A percentile compares a stretch with the other conserved stretches of the same genome.
Evolutionary conservation across 108 stramenopile genomes (phyloP).

Genomic region (Craspedostauros australis): DNA sequence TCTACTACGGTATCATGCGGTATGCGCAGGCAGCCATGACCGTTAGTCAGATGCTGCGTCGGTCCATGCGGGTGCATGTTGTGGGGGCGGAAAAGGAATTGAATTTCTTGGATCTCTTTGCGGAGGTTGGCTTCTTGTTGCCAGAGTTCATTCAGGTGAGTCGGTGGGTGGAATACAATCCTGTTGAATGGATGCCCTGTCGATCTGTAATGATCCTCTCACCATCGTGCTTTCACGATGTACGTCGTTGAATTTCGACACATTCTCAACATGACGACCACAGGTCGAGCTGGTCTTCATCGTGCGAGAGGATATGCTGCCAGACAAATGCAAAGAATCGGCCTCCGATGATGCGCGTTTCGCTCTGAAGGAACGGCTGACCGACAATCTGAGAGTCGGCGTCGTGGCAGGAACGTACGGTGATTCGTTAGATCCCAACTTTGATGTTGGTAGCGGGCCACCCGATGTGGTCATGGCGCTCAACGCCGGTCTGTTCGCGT

Average conservation of each 20-base stretch:
- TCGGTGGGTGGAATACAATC: background rate
- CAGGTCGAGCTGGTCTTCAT: slow-evolving; percentile 69
- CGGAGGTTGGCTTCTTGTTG: slow-evolving; percentile 60
- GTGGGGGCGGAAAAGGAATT: slow-evolving; percentile 87
- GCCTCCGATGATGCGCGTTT: slow-evolving; percentile 1
- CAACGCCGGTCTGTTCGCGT: slow-evolving; percentile 86
- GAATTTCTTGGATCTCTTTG: slow-evolving; percentile 82
- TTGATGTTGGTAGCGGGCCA: slow-evolving; percentile 72
- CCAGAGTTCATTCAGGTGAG: slow-evolving; percentile 47
- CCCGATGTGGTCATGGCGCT: slow-evolving; percentile 82
- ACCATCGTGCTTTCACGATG: background rate
- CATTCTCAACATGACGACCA: no score
- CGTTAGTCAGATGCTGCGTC: slow-evolving; percentile 70
- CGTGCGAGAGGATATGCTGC: slow-evolving; percentile 80
- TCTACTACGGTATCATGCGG: slow-evolving; percentile 66
- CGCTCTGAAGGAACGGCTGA: slow-evolving; percentile 31
- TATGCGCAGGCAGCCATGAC: slow-evolving; percentile 66
- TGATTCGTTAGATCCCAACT: slow-evolving; percentile 67
- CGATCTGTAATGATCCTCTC: background rate
- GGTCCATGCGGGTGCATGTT: slow-evolving; percentile 67
- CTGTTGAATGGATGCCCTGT: background rate
- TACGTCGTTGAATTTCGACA: no score
- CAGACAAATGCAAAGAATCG: slow-evolving; percentile 15
- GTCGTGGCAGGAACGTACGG: slow-evolving; percentile 76
- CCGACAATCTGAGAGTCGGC: slow-evolving; percentile 34